Evolutionary conservation across 495 filamentous ascomycete species (phyloP), one percentile per base, ranked within the genome.

Genomic region (Peziza echinospora): DNA sequence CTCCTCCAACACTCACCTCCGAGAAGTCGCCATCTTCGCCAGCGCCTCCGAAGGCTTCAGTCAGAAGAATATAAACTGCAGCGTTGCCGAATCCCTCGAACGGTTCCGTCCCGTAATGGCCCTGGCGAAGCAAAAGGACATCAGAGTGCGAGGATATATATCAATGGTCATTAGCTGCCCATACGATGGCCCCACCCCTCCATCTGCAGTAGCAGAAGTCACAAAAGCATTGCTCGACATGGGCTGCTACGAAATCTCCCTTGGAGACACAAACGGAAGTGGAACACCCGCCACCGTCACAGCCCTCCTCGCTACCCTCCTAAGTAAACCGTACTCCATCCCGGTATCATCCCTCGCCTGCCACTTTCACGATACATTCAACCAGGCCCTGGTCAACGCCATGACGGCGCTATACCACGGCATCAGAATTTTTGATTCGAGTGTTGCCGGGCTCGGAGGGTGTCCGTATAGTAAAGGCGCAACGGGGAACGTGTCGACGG

Each of bases 291-390:
- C 78, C 21, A 89, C 82, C 0, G 67, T 71, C 54, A 71, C 76
- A 55, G 67, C 91, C 34, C 30, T 37, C 3, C 30, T 37, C 30
- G 19, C 3, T 37, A 37, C 30, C 3, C 1, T 37, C 46, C 74
- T 82, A 17, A 67, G 93, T 56, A 67, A 69, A 21, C 74, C 76
- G 4, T 82, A 84, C 3, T 83, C 85, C 0, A 76, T 96, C 41
- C 68, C 76, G 39, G 78, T 71, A 26, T 77, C 80, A 53, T 84
- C 91, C 54, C 53, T 97, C 1, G 86, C 87, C 1, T 75, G 92
- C 61, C 89, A 97, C 56, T 94, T 94, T 58, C 89, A 96, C 52
- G 85, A 97, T 55, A 99, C 91, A 4, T 99, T 91, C 62, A 91
- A 86, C 8, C 81, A 89, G 64, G 91, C 91, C 6, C 66, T 96